Percentiles rank a stretch among this genome's conserved stretches.
phyloP scores from a whole-genome alignment of 305 asterid genomes.

The Striga hermonthica region DNA sequence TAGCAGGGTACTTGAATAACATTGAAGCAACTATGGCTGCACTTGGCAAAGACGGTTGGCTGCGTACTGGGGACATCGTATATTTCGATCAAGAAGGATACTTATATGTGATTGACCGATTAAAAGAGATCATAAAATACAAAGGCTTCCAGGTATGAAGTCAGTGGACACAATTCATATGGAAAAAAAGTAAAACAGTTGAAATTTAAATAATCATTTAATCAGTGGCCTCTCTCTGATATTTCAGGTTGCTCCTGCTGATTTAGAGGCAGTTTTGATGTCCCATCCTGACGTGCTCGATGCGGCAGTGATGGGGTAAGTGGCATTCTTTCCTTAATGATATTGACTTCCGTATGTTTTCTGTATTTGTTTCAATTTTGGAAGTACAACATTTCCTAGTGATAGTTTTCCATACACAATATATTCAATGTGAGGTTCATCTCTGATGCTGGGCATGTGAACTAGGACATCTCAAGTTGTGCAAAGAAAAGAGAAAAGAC shows the following conservation, averaged over 20 bases:
- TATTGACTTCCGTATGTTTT: too few species aligned
- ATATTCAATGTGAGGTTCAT: too few species aligned
- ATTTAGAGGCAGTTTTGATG: constrained; percentile 61
- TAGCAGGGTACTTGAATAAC: constrained; percentile 63
- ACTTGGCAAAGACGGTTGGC: constrained; percentile 71
- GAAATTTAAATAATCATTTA: neutral
- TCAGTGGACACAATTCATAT: constrained; percentile 24
- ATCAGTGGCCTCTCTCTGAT: neutral
- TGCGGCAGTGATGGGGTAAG: constrained; percentile 75
- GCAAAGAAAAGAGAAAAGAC: too few species aligned
- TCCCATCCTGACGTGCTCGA: constrained; percentile 70
- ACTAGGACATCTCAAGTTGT: too few species aligned
- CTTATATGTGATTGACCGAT: constrained; percentile 60
- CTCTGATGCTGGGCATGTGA: too few species aligned
- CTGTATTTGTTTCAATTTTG: too few species aligned
- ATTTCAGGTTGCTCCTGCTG: constrained; percentile 83
- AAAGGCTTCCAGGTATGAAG: constrained; percentile 74
- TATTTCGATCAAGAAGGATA: constrained; percentile 72
- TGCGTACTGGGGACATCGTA: constrained; percentile 72
- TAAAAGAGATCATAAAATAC: constrained; percentile 79
- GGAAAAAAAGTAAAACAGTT: too few species aligned
- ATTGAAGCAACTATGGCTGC: constrained; percentile 50
- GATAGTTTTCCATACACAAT: too few species aligned
- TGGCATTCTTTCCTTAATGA: neutral
- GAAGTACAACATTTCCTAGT: too few species aligned